phyloP scores from a whole-genome alignment of 176 grass and related monocot genomes.

The Eleusine coracana region DNA sequence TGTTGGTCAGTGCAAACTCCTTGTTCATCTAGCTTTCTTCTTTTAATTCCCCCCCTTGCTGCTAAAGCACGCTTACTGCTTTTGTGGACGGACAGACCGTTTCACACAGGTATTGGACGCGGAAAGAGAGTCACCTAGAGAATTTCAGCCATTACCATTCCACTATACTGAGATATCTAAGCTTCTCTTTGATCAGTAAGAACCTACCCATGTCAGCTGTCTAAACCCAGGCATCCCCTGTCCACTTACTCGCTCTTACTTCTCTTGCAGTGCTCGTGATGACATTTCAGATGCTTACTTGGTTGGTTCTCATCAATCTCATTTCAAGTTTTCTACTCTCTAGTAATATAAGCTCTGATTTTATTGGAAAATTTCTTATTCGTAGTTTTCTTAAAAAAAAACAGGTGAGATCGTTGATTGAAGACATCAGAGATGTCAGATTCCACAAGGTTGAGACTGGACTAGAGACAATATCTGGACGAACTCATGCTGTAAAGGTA shows the following conservation, averaged over 20 bases:
- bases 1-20: slow-evolving; percentile 53
- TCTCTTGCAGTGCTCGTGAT: slow-evolving; percentile 69
- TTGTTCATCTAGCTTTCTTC: background rate
- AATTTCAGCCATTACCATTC: slow-evolving; percentile 92
- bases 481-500: slow-evolving; percentile 98
- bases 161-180: slow-evolving; percentile 94
- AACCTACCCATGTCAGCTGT: background rate
- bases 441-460: slow-evolving; percentile 97
- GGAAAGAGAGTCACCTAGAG: slow-evolving; percentile 89
- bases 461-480: slow-evolving; percentile 85
- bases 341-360: slow-evolving; percentile 1
- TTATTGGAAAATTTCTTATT: slow-evolving; percentile 9
- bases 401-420: slow-evolving; percentile 91
- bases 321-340: slow-evolving; percentile 4
- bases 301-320: slow-evolving; percentile 48
- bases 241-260: background rate
- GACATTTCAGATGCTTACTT: slow-evolving; percentile 89
- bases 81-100: slow-evolving; percentile 56
- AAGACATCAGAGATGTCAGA: slow-evolving; percentile 99
- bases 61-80: background rate
- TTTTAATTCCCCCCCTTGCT: too few species aligned
- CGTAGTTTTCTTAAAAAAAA: background rate
- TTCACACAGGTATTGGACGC: slow-evolving; percentile 86
- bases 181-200: slow-evolving; percentile 93
- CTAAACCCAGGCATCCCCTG: background rate